These are phyloP conservation scores for Lanmaoa pseudosensibilis DNA, from an alignment of 768 basidiomycete genomes.

Conservation along the genomic window DNA sequence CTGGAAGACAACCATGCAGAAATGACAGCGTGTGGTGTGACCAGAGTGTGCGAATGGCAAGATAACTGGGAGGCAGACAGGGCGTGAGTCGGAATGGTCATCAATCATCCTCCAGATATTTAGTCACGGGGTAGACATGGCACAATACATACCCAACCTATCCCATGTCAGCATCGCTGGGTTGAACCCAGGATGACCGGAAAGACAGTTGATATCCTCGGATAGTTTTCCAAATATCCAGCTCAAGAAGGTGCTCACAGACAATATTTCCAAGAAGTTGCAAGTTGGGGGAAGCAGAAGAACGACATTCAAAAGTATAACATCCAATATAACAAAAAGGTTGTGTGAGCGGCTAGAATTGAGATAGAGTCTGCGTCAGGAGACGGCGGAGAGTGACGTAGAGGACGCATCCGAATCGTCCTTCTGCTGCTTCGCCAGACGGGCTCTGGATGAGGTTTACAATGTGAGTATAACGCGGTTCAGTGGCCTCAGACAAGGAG, in stretches of 20 bases:
- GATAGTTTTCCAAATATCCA: neutral
- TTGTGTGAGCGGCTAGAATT: neutral
- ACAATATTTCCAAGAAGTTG: neutral
- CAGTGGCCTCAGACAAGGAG: neutral
- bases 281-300: neutral
- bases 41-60: conserved; percentile 1
- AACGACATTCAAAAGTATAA: neutral
- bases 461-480: neutral
- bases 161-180: no score
- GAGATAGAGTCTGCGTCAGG: neutral
- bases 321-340: neutral
- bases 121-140: neutral
- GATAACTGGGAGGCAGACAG: neutral
- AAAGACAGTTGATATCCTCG: neutral
- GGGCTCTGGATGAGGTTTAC: conserved; percentile 1
- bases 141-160: no score
- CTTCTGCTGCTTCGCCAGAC: conserved; percentile 8
- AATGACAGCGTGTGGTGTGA: neutral
- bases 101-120: neutral
- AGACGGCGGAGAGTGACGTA: neutral
- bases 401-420: conserved; percentile 1
- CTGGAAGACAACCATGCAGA: neutral
- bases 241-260: neutral
- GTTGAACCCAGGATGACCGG: no score
- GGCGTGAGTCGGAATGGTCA: neutral